Evolutionary conservation across 345 rosid species (phyloP).

Genomic region (Aethionema arabicum): DNA sequence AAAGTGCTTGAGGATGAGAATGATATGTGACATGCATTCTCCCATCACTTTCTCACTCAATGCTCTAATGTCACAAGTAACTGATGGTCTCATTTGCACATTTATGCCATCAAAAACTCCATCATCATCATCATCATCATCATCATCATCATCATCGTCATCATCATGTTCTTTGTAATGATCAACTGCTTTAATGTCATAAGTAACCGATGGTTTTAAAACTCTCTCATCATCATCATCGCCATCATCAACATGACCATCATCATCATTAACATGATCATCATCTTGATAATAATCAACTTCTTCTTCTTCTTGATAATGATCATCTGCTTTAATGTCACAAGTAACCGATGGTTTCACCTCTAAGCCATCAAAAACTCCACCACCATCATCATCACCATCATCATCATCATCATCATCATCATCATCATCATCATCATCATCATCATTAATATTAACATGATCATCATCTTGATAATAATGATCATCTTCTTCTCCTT

Average conservation of each 20-base stretch:
- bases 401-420: not conserved
- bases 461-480: not conserved
- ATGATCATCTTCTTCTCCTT: not conserved
- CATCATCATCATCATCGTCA: too few relatives aligned
- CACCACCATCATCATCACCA: conserved; percentile 6
- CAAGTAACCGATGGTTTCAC: not conserved
- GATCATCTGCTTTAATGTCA: conserved; percentile 7
- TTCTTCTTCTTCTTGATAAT: not conserved
- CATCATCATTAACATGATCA: not conserved
- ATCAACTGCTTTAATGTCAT: too few relatives aligned
- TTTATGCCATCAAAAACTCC: too few relatives aligned
- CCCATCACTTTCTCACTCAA: conserved; percentile 11
- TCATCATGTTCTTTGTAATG: too few relatives aligned
- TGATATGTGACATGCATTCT: conserved; percentile 1
- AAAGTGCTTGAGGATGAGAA: conserved; percentile 22
- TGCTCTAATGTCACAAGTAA: conserved; percentile 14
- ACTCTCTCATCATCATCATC: conserved; percentile 19
- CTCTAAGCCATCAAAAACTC: too few relatives aligned
- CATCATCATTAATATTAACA: too few relatives aligned
- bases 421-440: too few relatives aligned
- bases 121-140: too few relatives aligned
- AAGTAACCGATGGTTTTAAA: conserved; percentile 1
- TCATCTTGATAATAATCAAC: not conserved
- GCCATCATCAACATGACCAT: not conserved
- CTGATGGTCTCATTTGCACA: not conserved